These are phyloP conservation scores for Paecilomyces formosus DNA, from an alignment of 2,329 filamentous ascomycete genomes.

Conservation along the genomic window DNA sequence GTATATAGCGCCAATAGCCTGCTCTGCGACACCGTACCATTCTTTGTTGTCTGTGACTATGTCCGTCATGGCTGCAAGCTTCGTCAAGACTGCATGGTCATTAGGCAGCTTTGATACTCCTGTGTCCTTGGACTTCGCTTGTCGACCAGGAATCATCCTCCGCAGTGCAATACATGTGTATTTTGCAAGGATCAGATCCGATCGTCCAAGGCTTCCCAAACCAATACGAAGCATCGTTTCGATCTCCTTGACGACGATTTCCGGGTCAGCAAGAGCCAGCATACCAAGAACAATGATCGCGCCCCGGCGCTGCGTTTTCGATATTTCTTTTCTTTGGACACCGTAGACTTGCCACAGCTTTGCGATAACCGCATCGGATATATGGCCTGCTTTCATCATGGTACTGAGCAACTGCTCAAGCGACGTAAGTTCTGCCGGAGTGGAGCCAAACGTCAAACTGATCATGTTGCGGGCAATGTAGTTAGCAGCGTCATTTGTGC, in stretches of 20 bases:
- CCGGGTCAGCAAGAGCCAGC: conserved; percentile 85
- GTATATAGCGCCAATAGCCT: conserved; percentile 93
- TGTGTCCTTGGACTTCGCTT: conserved; percentile 61
- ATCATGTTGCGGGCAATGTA: conserved; percentile 99
- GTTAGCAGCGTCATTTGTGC: conserved; percentile 81
- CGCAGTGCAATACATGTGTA: conserved; percentile 91
- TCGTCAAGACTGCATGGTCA: conserved; percentile 77
- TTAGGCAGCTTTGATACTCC: conserved; percentile 72
- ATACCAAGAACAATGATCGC: conserved; percentile 96
- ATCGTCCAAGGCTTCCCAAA: conserved; percentile 69
- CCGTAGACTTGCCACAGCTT: conserved; percentile 98
- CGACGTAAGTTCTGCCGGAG: conserved; percentile 88
- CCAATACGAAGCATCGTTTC: conserved; percentile 90
- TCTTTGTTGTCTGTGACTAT: conserved; percentile 85
- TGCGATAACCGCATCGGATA: conserved; percentile 75
- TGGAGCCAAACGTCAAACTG: conserved; percentile 91
- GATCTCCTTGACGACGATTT: conserved; percentile 91
- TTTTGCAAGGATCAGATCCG: conserved; percentile 82
- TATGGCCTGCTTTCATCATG: conserved; percentile 91
- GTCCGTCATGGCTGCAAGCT: conserved; percentile 77
- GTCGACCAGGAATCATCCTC: conserved; percentile 81
- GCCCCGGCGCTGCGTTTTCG: conserved; percentile 78
- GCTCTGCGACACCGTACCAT: conserved; percentile 90
- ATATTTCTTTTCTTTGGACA: conserved; percentile 87
- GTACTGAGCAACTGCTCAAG: conserved; percentile 90